Base-by-base conservation (phyloP, 257 asterid species). In the Przewalskia tangutica region DNA sequence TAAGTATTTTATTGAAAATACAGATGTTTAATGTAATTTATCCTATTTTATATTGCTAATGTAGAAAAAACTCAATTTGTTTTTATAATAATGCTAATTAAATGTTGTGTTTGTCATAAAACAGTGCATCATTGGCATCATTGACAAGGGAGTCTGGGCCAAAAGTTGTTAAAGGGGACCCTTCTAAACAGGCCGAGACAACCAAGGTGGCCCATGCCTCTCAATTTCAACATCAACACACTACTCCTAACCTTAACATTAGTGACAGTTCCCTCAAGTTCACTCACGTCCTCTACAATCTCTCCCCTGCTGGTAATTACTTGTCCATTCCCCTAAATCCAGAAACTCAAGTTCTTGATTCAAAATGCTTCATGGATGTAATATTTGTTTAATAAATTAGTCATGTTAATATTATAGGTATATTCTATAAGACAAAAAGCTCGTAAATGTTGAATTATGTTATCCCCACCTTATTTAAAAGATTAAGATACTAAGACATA, bases 61-160 rank as follows among this genome's bases (percentile, higher is more conserved):
- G n/a, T n/a, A 13, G 12, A 13, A 3, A 13, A 53, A 53, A 34
- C 17, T 13, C n/a, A 11, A 11, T 8, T 23, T 27, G 12, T 34
- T 34, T 32, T 27, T 66, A 17, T 11, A 4, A 38, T 67, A 9
- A 12, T 67, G 20, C n/a, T 67, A 38, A 38, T 38, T 3, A 38
- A 67, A 32, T 14, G 1, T n/a, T 56, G 63, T n/a, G 9, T 7
- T 18, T 8, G 5, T n/a, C 20, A 18, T 23, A 59, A 68, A 7
- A 63, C 60, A 93, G 98, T 86, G 97, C 98, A 3, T 91, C 98
- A 34, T 84, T 95, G 90, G 98, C 98, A 67, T 95, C 97, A 12
- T 86, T 93, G 88, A 95, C 97, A 79, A 86, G 98, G 53, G 98
- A 89, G 86, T 87, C 94, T 0, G 98, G 98, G 80, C 98, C 97